Conservation (phyloP, 2,329 filamentous ascomycete species). For the Penicillium glabrum region DNA sequence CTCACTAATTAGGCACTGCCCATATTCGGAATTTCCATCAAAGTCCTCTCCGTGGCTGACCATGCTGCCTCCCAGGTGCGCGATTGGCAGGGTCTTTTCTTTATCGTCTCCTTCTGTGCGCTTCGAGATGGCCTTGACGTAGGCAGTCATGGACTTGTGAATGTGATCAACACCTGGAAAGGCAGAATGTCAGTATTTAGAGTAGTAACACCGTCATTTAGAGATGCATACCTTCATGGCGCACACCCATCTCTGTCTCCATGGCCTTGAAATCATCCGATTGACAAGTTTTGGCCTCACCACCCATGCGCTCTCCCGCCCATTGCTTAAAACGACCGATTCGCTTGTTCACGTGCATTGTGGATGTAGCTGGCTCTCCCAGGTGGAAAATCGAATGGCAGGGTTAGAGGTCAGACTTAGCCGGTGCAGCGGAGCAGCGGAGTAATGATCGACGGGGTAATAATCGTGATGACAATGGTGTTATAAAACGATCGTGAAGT, state of each 20-base stretch:
- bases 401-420: not conserved
- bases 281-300: conserved; percentile 80
- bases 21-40: conserved; percentile 85
- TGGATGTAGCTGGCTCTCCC: conserved; percentile 18
- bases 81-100: conserved; percentile 80
- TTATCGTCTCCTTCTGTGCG: conserved; percentile 82
- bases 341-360: conserved; percentile 75
- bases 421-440: not conserved
- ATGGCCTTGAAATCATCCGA: conserved; percentile 89
- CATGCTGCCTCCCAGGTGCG: conserved; percentile 81
- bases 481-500: not conserved
- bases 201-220: not conserved
- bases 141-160: conserved; percentile 79
- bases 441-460: not conserved
- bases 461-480: not conserved
- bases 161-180: conserved; percentile 80
- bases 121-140: conserved; percentile 84
- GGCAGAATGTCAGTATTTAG: not conserved
- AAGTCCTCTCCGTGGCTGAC: conserved; percentile 89
- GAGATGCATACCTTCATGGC: conserved; percentile 70
- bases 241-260: conserved; percentile 84
- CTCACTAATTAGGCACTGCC: conserved; percentile 75
- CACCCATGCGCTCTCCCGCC: conserved; percentile 95
- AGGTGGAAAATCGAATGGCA: conserved; percentile 1
- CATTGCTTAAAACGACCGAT: conserved; percentile 96